Evolutionary conservation across 352 stramenopile species (phyloP).

Genomic region (Blastocystis sp.): DNA sequence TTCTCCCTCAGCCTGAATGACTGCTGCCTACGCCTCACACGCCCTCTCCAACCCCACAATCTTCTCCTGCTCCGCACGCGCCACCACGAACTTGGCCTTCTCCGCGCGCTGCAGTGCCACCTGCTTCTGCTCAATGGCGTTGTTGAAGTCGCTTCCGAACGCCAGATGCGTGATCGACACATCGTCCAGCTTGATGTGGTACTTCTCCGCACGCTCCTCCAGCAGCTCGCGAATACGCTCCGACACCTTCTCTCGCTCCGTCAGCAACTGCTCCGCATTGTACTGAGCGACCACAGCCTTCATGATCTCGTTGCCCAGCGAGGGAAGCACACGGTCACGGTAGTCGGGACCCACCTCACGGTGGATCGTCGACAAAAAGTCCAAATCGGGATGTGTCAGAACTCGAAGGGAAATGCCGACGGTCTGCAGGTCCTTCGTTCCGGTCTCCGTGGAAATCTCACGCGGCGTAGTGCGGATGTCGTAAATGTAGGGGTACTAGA

Average conservation of each 20-base stretch:
- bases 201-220: constrained; percentile 84
- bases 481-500: constrained; percentile 87
- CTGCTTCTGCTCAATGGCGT: constrained; percentile 98
- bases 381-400: constrained; percentile 79
- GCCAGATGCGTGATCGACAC: constrained; percentile 98
- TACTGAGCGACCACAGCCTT: constrained; percentile 88
- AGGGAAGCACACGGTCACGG: constrained; percentile 94
- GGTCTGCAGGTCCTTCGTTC: constrained; percentile 99
- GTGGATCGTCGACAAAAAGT: constrained; percentile 88
- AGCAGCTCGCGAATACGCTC: constrained; percentile 82
- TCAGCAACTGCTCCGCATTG: constrained; percentile 96
- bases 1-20: constrained; percentile 87
- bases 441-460: constrained; percentile 86
- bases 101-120: constrained; percentile 98
- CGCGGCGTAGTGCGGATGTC: constrained; percentile 90
- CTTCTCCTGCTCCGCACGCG: constrained; percentile 93
- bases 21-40: constrained; percentile 67
- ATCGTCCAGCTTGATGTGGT: constrained; percentile 95
- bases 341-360: constrained; percentile 89
- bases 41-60: constrained; percentile 65
- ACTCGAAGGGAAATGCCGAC: constrained; percentile 91
- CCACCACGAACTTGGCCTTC: constrained; percentile 94
- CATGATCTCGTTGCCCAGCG: constrained; percentile 83
- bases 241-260: constrained; percentile 83
- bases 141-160: constrained; percentile 95